Evolutionary conservation across 1,284 basidiomycete species (phyloP).

Genomic region (Melanopsichium pennsylvanicum): DNA sequence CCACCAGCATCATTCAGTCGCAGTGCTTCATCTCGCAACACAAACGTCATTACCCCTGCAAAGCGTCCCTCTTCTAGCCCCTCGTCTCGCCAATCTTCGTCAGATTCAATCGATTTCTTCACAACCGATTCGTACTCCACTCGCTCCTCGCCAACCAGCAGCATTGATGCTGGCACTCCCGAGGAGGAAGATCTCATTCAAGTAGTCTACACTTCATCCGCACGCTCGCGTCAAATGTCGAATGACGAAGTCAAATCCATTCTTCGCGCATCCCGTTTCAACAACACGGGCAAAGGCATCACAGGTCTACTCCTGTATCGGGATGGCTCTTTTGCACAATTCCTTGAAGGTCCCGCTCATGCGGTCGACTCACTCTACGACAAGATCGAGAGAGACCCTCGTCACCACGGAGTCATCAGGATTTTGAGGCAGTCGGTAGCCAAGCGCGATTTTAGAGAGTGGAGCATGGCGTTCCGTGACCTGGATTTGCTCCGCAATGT

Average conservation of each 20-base stretch:
- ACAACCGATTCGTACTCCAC: slow-evolving; percentile 16
- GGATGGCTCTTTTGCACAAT: slow-evolving; percentile 47
- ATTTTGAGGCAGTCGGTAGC: slow-evolving; percentile 19
- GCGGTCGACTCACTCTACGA: slow-evolving; percentile 32
- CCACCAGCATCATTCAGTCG: slow-evolving; percentile 26
- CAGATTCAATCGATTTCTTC: slow-evolving; percentile 24
- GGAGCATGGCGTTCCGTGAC: slow-evolving; percentile 50
- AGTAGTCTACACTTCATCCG: slow-evolving; percentile 47
- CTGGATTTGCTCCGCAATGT: slow-evolving; percentile 29
- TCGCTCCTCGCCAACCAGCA: slow-evolving; percentile 2
- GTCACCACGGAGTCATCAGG: slow-evolving; percentile 37
- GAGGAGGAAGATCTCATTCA: slow-evolving; percentile 31
- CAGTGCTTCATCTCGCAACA: slow-evolving; percentile 20
- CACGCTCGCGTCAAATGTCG: slow-evolving; percentile 23
- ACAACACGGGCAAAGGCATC: slow-evolving; percentile 31
- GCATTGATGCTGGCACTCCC: slow-evolving; percentile 1
- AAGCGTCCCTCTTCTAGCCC: slow-evolving; percentile 19
- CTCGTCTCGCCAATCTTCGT: slow-evolving; percentile 38
- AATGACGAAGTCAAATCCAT: slow-evolving; percentile 26
- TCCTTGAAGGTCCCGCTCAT: slow-evolving; percentile 39
- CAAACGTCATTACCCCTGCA: not conserved
- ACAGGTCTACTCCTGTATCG: slow-evolving; percentile 43
- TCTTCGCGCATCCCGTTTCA: slow-evolving; percentile 24
- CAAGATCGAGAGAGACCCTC: slow-evolving; percentile 34
- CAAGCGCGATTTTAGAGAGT: slow-evolving; percentile 43